Evolutionary conservation across 2,329 filamentous ascomycete genomes (phyloP), one percentile per base, ranked within the genome.

Genomic region (Diaporthe vexans): DNA sequence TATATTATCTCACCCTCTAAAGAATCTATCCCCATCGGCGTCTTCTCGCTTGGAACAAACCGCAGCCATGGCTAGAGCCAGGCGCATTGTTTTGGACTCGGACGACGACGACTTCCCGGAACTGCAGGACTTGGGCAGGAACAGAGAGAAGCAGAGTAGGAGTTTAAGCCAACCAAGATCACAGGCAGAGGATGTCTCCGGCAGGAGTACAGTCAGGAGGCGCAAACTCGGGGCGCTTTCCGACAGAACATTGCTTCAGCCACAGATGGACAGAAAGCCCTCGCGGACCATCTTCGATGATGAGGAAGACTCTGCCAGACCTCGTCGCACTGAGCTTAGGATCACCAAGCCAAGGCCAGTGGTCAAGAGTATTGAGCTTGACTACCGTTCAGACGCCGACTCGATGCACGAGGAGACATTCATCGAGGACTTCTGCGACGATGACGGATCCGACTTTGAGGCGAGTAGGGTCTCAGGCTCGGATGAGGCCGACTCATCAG

Each of bases 61-160:
- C 8, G 21, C 48, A 56, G 40, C 37, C 33, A 76, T 76, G 74
- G 72, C 68, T 33, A 76, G 74, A 52, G 56, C 48, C 56, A 70
- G 74, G 21, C 74, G 72, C 40, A 76, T 78, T 73, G 74, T 77
- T 43, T 52, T 78, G 40, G 79, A 83, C 9, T 79, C 82, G 24
- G 83, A 81, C 70, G 84, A 86, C 26, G 85, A 87, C 56, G 86
- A 86, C 46, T 82, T 86, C 35, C 84, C 85, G 1, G 83, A 84
- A 46, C 73, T 85, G 33, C 80, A 82, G 52, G 79, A 81, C 2
- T 74, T 86, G 9, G 54, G 40, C 24, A 35, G 48, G 29, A 52
- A 52, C 46, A 65, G 40, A n/a, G 52, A 17, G 8, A 43, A 65
- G 21, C 37, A 57, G 17, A 26, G 19, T 46, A 65, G 46, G 33